Base-by-base conservation (phyloP, 352 stramenopile genomes). In the Globisporangium middletonii region DNA sequence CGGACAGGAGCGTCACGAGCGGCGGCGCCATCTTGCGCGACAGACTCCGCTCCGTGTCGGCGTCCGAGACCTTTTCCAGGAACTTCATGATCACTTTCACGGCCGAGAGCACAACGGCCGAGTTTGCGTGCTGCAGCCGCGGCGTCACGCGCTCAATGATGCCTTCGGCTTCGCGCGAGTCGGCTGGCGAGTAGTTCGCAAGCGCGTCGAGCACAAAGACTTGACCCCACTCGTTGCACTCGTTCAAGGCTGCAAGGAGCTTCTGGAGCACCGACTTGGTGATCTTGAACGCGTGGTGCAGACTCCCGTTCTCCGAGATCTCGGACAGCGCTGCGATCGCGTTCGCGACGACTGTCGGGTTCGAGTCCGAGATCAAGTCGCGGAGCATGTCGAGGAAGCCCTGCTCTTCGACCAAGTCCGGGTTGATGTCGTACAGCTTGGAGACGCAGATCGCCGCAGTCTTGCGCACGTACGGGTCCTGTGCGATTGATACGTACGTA, bases 161-260 rank as follows among this genome's bases (percentile, higher is more conserved):
- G 0, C 89, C 92, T 69, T 99, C 97, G 0, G 97, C 97, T 73
- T 99, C 97, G 30, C 94, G 86, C 16, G 89, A 97, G 72, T 99
- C 95, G 4, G 83, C 77, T 12, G 97, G 97, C 26, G 85, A 89
- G 85, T 99, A 99, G 53, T 92, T 97, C 0, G 95, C 89, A 19
- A 99, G 68, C 27, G 92, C 93, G 70, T 99, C 97, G 7, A 99
- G 72, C 63, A 99, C 98, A 66, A 98, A 99, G 6, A 99, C 96
- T 73, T 99, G 96, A 33, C 97, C 97, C 97, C 97, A 99, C 77
- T 99, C 97, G 58, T 98, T 99, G 77, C 97, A 99, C 73, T 99
- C 97, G 63, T 99, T 99, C 18, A 99, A 75, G 5, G 97, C 97
- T 0, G 97, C 97, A 18, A 99, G 70, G 30, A 99, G 84, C 71